phyloP scores from a whole-genome alignment of 805 yeast species.

The Helenozyma baotianmanensis region DNA sequence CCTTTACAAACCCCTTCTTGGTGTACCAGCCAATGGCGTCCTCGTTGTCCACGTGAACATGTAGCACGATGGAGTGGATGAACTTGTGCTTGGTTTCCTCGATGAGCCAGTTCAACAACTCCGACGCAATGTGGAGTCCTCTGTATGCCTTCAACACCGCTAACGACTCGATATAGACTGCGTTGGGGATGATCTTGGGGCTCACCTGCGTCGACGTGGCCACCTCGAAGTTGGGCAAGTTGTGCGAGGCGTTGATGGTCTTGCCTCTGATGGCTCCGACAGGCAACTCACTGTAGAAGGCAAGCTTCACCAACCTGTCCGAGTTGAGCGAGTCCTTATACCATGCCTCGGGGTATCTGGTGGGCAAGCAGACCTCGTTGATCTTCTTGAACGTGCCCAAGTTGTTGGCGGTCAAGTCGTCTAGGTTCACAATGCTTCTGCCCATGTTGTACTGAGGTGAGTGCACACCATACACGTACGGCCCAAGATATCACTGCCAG shows the following conservation, averaged over 20 bases:
- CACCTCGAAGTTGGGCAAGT: slow-evolving; percentile 25
- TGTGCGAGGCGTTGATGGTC: slow-evolving; percentile 40
- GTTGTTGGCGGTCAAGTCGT: slow-evolving; percentile 58
- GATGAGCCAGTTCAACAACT: slow-evolving; percentile 53
- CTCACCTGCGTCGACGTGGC: slow-evolving; percentile 17
- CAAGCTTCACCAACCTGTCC: slow-evolving; percentile 53
- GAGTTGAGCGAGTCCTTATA: slow-evolving; percentile 43
- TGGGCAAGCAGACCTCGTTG: slow-evolving; percentile 49
- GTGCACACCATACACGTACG: too few relatives aligned
- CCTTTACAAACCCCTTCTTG: slow-evolving; percentile 43
- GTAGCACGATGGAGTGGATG: slow-evolving; percentile 49
- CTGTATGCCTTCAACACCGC: slow-evolving; percentile 67
- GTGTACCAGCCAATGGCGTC: slow-evolving; percentile 48
- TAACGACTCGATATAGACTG: slow-evolving; percentile 59
- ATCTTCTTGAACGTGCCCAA: slow-evolving; percentile 55
- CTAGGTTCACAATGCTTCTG: slow-evolving; percentile 48
- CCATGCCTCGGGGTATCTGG: slow-evolving; percentile 47
- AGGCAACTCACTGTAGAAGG: slow-evolving; percentile 70
- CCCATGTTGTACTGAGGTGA: slow-evolving; percentile 21
- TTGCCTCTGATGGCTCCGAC: slow-evolving; percentile 72
- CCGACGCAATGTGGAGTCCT: slow-evolving; percentile 55
- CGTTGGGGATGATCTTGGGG: slow-evolving; percentile 39
- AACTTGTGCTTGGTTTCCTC: slow-evolving; percentile 52
- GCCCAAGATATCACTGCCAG: too few relatives aligned
- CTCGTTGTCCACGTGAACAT: slow-evolving; percentile 45